Percentiles rank a stretch among this genome's conserved stretches.
These are phyloP conservation scores for Picochlorum sp. DNA, from an alignment of 139 green algal genomes.

Conservation along the genomic window DNA sequence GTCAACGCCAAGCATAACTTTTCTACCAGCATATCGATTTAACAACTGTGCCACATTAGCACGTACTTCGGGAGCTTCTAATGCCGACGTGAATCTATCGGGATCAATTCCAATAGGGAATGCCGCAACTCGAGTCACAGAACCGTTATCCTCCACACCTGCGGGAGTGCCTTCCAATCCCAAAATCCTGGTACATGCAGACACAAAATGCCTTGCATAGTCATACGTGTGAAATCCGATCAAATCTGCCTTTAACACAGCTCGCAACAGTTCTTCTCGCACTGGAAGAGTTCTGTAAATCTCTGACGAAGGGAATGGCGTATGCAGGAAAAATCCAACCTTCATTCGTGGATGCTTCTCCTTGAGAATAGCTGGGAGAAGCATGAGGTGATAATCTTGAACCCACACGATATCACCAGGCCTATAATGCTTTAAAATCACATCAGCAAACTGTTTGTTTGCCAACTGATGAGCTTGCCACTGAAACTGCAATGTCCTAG, in stretches of 20 bases:
- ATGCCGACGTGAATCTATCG: constrained; percentile 78
- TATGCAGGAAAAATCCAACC: constrained; percentile 89
- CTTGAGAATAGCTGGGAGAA: constrained; percentile 87
- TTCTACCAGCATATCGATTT: constrained; percentile 70
- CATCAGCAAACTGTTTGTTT: constrained; percentile 65
- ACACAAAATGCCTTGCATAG: constrained; percentile 92
- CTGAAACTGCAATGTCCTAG: constrained; percentile 75
- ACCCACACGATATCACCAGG: constrained; percentile 80
- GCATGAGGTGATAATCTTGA: constrained; percentile 95
- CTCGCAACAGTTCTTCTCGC: constrained; percentile 77
- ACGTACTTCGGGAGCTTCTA: constrained; percentile 79
- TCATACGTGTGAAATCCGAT: constrained; percentile 94
- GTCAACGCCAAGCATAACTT: constrained; percentile 98
- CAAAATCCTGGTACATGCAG: constrained; percentile 80
- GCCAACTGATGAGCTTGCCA: constrained; percentile 78
- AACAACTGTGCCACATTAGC: constrained; percentile 84
- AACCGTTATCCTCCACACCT: constrained; percentile 92
- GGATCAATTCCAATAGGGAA: constrained; percentile 98
- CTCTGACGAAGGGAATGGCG: constrained; percentile 76
- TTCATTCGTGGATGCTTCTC: constrained; percentile 62
- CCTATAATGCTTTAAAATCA: constrained; percentile 66
- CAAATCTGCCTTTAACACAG: constrained; percentile 77
- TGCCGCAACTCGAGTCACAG: constrained; percentile 68
- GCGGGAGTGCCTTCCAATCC: constrained; percentile 79
- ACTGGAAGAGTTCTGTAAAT: constrained; percentile 80